Evolutionary conservation across 805 yeast genomes (phyloP).

Genomic region (Schwanniomyces yamadae): DNA sequence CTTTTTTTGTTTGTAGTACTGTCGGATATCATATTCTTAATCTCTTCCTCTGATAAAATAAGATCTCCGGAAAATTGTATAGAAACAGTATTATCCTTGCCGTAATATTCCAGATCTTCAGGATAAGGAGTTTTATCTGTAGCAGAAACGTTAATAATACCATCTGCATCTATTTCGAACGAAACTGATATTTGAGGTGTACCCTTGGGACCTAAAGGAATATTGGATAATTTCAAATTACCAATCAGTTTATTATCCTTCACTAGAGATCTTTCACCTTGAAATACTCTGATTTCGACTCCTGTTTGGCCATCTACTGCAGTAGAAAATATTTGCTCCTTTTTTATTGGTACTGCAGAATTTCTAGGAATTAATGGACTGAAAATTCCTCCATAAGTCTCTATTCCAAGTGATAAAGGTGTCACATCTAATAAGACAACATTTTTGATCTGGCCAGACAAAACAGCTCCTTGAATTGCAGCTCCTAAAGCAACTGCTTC

Average conservation of each 20-base stretch:
- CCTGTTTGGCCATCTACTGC: constrained; percentile 86
- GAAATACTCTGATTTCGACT: constrained; percentile 74
- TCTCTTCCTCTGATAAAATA: constrained; percentile 68
- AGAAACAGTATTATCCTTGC: constrained; percentile 52
- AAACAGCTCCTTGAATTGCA: constrained; percentile 84
- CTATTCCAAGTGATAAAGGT: constrained; percentile 80
- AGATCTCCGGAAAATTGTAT: constrained; percentile 70
- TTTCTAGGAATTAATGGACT: constrained; percentile 77
- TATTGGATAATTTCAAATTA: constrained; percentile 66
- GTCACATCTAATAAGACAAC: constrained; percentile 79
- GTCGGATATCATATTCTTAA: constrained; percentile 60
- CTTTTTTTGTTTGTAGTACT: constrained; percentile 60
- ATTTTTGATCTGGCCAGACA: constrained; percentile 79
- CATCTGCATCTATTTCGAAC: constrained; percentile 81
- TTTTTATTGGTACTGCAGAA: constrained; percentile 73
- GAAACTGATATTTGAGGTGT: constrained; percentile 76
- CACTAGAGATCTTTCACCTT: constrained; percentile 79
- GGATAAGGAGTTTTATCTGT: constrained; percentile 49
- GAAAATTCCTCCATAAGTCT: constrained; percentile 81
- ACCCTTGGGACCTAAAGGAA: constrained; percentile 77
- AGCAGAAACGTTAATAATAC: constrained; percentile 60
- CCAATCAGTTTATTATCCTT: constrained; percentile 78
- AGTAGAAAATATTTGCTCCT: constrained; percentile 72
- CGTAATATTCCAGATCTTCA: constrained; percentile 32
- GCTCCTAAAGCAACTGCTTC: constrained; percentile 93